Conservation (phyloP, 225 moss, liverwort and hornwort genomes). For the Pleurozium schreberi region DNA sequence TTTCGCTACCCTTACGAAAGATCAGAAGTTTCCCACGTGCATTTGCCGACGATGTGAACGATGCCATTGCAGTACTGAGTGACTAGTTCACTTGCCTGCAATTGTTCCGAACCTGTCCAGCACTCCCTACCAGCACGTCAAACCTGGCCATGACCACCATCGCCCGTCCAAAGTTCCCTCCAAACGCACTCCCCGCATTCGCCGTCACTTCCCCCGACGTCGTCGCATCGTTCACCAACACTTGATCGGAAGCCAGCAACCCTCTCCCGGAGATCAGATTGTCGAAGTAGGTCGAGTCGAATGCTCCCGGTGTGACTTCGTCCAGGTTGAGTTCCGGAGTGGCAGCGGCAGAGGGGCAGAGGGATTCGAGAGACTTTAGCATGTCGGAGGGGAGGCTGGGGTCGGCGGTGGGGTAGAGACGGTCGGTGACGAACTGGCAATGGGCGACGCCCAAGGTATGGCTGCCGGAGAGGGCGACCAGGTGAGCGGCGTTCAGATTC, state of each 20-base stretch:
- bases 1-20: neutral
- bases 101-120: constrained; percentile 13
- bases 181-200: constrained; percentile 7
- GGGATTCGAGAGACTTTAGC: neutral
- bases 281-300: constrained; percentile 25
- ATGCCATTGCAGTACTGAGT: neutral
- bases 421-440: constrained; percentile 21
- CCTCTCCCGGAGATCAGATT: constrained; percentile 13
- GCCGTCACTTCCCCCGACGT: neutral
- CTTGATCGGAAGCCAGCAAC: constrained; percentile 20
- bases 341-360: constrained; percentile 8
- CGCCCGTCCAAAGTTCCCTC: constrained; percentile 1
- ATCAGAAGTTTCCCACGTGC: neutral
- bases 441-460: constrained; percentile 15
- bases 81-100: neutral
- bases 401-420: constrained; percentile 14
- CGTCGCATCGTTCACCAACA: neutral
- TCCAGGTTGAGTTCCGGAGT: constrained; percentile 11
- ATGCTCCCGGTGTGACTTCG: constrained; percentile 1
- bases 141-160: constrained; percentile 32
- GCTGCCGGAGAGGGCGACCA: constrained; percentile 42
- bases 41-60: too few relatives aligned
- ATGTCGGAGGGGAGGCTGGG: constrained; percentile 5
- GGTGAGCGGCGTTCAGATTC: constrained; percentile 20
- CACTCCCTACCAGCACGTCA: neutral